A percentile compares a stretch with the other conserved stretches of the same genome.
Conservation (phyloP, 1,284 basidiomycete genomes). For the Anthracocystis panici-leucophaei region DNA sequence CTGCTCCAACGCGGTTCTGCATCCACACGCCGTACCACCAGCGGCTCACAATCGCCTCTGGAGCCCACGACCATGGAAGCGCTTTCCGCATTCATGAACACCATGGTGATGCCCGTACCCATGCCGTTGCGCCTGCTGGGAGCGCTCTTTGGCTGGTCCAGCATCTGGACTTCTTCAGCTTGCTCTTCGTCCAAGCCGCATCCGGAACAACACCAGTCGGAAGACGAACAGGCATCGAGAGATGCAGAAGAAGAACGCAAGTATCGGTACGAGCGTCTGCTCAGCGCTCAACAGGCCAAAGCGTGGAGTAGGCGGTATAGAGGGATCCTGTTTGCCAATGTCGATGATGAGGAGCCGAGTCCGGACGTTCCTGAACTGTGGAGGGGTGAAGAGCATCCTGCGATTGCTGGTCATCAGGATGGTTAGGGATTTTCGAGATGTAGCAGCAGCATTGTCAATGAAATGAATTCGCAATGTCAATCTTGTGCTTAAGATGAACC, state of each 20-base stretch:
- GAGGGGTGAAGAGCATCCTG: conserved; percentile 52
- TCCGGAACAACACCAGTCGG: background rate
- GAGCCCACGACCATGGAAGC: conserved; percentile 53
- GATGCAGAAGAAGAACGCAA: conserved; percentile 33
- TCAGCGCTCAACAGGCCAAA: conserved; percentile 53
- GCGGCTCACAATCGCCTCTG: conserved; percentile 21
- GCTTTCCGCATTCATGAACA: conserved; percentile 46
- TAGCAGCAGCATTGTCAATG: too few relatives aligned
- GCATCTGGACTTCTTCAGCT: conserved; percentile 22
- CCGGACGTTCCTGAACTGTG: conserved; percentile 46
- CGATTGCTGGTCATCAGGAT: conserved; percentile 31
- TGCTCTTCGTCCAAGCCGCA: background rate
- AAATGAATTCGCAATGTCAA: background rate
- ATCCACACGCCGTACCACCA: conserved; percentile 16
- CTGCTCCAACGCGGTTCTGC: conserved; percentile 29
- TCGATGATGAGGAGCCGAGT: conserved; percentile 44
- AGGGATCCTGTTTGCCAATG: conserved; percentile 48
- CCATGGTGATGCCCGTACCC: conserved; percentile 53
- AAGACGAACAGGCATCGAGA: conserved; percentile 10
- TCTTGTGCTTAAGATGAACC: background rate
- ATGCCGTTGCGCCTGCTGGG: conserved; percentile 47
- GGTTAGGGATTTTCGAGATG: background rate
- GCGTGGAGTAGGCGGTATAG: conserved; percentile 49
- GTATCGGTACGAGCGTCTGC: conserved; percentile 45
- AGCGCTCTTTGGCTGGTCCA: conserved; percentile 43